phyloP scores from a whole-genome alignment of 192 early-diverging fungal genomes.

The Obelidium mucronatum region DNA sequence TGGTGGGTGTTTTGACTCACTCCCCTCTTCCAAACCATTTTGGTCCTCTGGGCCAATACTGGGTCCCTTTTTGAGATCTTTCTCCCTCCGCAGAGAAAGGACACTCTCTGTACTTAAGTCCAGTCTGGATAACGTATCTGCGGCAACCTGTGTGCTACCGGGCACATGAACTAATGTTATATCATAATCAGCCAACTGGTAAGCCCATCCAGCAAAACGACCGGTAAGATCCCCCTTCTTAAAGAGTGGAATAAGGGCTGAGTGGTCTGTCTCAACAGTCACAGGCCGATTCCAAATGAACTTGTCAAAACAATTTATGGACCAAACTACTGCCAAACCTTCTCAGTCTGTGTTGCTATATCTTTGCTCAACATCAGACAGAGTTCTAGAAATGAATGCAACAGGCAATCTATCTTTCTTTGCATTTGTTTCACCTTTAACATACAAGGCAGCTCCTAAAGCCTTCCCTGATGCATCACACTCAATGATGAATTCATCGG shows the following conservation, averaged over 20 bases:
- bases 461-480: slow-evolving; percentile 26
- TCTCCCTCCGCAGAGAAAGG: background rate
- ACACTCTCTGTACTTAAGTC: background rate
- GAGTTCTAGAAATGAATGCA: slow-evolving; percentile 27
- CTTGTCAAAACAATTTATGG: slow-evolving; percentile 34
- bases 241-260: slow-evolving; percentile 34
- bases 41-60: background rate
- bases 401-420: background rate
- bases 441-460: slow-evolving; percentile 23
- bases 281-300: slow-evolving; percentile 37
- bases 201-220: slow-evolving; percentile 37
- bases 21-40: background rate
- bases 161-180: slow-evolving; percentile 28
- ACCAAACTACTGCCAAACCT: slow-evolving; percentile 45
- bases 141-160: slow-evolving; percentile 2
- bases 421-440: background rate
- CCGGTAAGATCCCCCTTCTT: slow-evolving; percentile 25
- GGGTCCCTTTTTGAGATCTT: background rate
- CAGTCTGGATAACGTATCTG: slow-evolving; percentile 6
- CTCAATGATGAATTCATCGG: slow-evolving; percentile 21
- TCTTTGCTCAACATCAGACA: slow-evolving; percentile 11
- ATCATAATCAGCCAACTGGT: slow-evolving; percentile 29
- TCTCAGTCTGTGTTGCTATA: slow-evolving; percentile 44
- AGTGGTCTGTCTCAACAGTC: slow-evolving; percentile 44
- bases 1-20: background rate